Conservation (phyloP, 2,329 filamentous ascomycete genomes). For the Monilinia aucupariae region DNA sequence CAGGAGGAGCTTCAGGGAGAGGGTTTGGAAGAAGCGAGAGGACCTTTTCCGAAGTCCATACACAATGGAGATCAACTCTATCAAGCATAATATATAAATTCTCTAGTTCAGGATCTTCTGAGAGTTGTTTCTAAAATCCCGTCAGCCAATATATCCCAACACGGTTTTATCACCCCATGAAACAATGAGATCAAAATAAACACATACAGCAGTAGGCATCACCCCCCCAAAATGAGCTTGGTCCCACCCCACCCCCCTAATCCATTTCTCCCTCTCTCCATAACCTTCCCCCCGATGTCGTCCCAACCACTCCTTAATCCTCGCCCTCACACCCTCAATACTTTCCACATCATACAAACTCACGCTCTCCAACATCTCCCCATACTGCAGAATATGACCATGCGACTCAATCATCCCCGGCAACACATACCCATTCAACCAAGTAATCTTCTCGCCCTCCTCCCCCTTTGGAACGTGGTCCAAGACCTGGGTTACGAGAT, state of each 20-base stretch:
- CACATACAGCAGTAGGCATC: slow-evolving; percentile 55
- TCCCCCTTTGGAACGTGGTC: slow-evolving; percentile 31
- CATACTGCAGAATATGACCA: slow-evolving; percentile 61
- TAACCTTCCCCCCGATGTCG: slow-evolving; percentile 47
- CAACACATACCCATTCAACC: slow-evolving; percentile 49
- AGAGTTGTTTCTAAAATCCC: slow-evolving; percentile 43
- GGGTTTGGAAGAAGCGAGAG: slow-evolving; percentile 52
- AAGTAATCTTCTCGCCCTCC: slow-evolving; percentile 30
- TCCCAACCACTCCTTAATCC: slow-evolving; percentile 48
- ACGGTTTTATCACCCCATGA: not conserved
- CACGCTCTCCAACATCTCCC: slow-evolving; percentile 61
- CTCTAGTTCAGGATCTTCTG: slow-evolving; percentile 46
- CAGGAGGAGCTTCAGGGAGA: slow-evolving; percentile 47
- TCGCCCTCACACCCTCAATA: slow-evolving; percentile 48
- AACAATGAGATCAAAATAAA: slow-evolving; percentile 36
- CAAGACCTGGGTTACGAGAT: slow-evolving; percentile 47
- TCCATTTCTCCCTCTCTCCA: slow-evolving; percentile 49
- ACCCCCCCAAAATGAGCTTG: slow-evolving; percentile 55
- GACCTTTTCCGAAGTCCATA: slow-evolving; percentile 62
- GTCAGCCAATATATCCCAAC: not conserved
- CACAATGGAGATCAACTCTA: slow-evolving; percentile 64
- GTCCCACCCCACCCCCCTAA: slow-evolving; percentile 66
- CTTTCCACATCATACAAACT: slow-evolving; percentile 56
- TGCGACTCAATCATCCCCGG: slow-evolving; percentile 68
- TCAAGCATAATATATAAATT: slow-evolving; percentile 63